phyloP scores from a whole-genome alignment of 2,329 filamentous ascomycete species.

The Rhytidhysteron rufulum region DNA sequence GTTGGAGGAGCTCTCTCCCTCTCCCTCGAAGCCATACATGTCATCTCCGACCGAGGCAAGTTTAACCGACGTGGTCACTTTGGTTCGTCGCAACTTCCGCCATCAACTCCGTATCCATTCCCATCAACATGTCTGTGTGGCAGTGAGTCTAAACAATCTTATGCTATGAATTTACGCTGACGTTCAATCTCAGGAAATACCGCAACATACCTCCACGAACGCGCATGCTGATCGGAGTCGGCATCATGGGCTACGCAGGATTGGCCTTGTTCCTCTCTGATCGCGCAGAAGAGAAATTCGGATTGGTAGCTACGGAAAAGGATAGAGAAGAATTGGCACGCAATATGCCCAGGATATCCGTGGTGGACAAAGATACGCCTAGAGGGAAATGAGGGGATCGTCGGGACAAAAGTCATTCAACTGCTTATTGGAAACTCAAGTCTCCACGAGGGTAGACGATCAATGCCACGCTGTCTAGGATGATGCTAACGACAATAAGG shows the following conservation, averaged over 20 bases:
- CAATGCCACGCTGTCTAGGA: too few relatives aligned
- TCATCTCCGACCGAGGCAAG: not conserved
- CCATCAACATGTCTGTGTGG: constrained; percentile 30
- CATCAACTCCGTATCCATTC: constrained; percentile 4
- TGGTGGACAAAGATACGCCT: constrained; percentile 56
- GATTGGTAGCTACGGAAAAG: constrained; percentile 67
- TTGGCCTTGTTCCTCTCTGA: constrained; percentile 72
- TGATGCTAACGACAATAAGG: too few relatives aligned
- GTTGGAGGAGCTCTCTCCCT: too few relatives aligned
- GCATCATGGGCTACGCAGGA: constrained; percentile 71
- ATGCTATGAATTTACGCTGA: not conserved
- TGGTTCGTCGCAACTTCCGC: constrained; percentile 1
- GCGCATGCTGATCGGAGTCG: constrained; percentile 67
- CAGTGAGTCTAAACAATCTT: constrained; percentile 20
- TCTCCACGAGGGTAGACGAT: too few relatives aligned
- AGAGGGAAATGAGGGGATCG: constrained; percentile 21
- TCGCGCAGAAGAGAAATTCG: constrained; percentile 67
- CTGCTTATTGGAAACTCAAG: too few relatives aligned
- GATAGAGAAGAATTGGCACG: constrained; percentile 66
- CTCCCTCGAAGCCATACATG: not conserved
- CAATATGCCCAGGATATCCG: constrained; percentile 58
- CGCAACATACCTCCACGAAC: constrained; percentile 67
- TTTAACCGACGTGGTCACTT: constrained; percentile 1
- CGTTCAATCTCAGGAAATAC: constrained; percentile 55
- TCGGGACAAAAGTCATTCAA: constrained; percentile 19